phyloP scores from a whole-genome alignment of 805 yeast genomes.

The Candida insectorum region DNA sequence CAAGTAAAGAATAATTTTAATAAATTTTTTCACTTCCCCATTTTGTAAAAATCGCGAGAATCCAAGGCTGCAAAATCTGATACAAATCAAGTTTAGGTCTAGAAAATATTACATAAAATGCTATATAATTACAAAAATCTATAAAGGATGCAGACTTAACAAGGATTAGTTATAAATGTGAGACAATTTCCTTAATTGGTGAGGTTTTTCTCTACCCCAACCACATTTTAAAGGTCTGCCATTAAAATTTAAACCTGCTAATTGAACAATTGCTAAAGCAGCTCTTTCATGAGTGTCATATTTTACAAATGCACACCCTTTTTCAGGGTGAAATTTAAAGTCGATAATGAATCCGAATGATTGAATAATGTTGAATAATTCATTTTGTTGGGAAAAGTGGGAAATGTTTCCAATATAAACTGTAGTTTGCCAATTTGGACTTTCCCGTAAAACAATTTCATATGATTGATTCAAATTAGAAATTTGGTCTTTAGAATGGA shows the following conservation, averaged over 20 bases:
- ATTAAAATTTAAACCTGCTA: constrained; percentile 65
- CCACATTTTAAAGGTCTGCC: constrained; percentile 81
- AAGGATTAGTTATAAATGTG: too few relatives aligned
- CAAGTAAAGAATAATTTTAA: too few relatives aligned
- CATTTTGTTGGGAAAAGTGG: constrained; percentile 69
- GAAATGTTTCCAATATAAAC: constrained; percentile 86
- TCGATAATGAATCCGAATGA: constrained; percentile 82
- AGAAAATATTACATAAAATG: too few relatives aligned
- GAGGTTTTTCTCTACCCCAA: constrained; percentile 67
- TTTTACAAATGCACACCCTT: constrained; percentile 85
- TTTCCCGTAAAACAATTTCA: constrained; percentile 69
- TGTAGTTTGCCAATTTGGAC: constrained; percentile 82
- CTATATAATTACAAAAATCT: too few relatives aligned
- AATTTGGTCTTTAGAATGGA: neutral
- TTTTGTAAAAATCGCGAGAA: too few relatives aligned
- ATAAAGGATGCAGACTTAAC: too few relatives aligned
- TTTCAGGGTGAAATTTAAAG: constrained; percentile 74
- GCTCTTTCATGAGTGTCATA: constrained; percentile 87
- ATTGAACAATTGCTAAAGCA: constrained; percentile 79
- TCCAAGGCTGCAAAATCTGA: too few relatives aligned
- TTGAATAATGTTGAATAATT: constrained; percentile 69
- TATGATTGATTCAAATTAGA: too few relatives aligned
- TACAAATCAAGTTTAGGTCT: too few relatives aligned
- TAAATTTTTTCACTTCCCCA: too few relatives aligned
- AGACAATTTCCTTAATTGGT: too few relatives aligned